These are phyloP conservation scores for Ministeria vibrans DNA, from an alignment of 78 protist genomes.

Conservation along the genomic window DNA sequence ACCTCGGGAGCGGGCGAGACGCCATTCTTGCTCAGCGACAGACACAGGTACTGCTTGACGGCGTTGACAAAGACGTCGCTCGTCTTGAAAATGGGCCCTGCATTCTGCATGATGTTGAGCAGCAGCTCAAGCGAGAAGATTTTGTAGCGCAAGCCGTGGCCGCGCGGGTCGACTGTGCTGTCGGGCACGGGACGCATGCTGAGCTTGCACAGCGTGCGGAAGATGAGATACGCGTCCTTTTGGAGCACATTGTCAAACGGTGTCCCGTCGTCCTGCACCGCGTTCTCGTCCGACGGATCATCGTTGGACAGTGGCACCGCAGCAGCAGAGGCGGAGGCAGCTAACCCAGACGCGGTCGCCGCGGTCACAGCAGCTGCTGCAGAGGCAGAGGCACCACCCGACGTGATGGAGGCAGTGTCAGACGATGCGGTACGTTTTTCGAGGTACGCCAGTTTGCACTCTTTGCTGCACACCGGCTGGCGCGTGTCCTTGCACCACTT, in stretches of 20 bases:
- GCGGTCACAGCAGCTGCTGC: background rate
- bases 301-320: background rate
- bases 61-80: constrained; percentile 19
- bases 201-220: constrained; percentile 58
- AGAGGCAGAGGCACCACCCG: background rate
- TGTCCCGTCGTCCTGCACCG: background rate
- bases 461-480: constrained; percentile 13
- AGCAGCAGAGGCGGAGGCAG: background rate
- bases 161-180: background rate
- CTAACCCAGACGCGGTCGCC: background rate
- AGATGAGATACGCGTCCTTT: constrained; percentile 52
- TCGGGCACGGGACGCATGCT: constrained; percentile 18
- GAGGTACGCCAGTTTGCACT: background rate
- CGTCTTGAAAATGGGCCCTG: constrained; percentile 37
- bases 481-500: background rate
- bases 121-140: constrained; percentile 55
- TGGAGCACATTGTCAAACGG: background rate
- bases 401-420: background rate
- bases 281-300: background rate
- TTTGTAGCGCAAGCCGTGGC: constrained; percentile 23
- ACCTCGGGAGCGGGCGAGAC: constrained; percentile 31
- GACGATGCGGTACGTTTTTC: background rate
- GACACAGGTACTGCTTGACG: constrained; percentile 39
- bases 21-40: constrained; percentile 54
- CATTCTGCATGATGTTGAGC: constrained; percentile 14